Base-by-base conservation (phyloP, 495 filamentous ascomycete genomes). In the Aspergillus funiculosus region DNA sequence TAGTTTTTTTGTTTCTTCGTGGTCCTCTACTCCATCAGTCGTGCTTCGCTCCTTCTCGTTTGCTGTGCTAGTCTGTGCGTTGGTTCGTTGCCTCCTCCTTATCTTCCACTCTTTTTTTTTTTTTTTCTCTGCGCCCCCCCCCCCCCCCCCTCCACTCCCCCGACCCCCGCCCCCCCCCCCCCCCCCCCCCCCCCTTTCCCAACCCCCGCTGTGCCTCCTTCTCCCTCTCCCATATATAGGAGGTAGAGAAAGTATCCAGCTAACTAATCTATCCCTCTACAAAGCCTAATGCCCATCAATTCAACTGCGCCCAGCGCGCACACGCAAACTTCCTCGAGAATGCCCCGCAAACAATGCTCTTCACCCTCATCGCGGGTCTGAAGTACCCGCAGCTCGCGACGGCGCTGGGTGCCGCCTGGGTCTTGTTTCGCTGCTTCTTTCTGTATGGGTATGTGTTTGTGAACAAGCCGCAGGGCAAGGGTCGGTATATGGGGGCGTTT, bases 291-390 rank as follows among this genome's bases (percentile, higher is more conserved):
- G 67, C 69, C 28, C 57, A 75, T 36, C 48, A 67, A 32, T 82
- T 82, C 69, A 82, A 82, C 59, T 80, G 78, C 68, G 80, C 82
- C 29, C 85, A 89, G 62, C 78, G 85, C 41, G 80, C 84, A 4
- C 85, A 89, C 68, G 57, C 64, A 50, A 86, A 87, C 65, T 87
- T 76, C 63, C 69, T 78, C 37, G 85, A 89, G 63, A 83, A 83
- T 58, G 60, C 78, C 13, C 54, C 78, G 4, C 67, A 71, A 48
- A 70, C 79, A 20, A 71, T 81, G 66, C 59, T 86, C 25, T 71
- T 66, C 29, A 71, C 68, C 22, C 63, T 86, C 14, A 62, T 84
- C 37, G 69, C 83, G 22, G 75, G 73, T 6, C 54, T 81, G 48
- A 63, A 72, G 50, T 81, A 78, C 63, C 85, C 85, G 1, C 48